Conservation (phyloP, 208 protist species). For the Angomonas ambiguus region DNA sequence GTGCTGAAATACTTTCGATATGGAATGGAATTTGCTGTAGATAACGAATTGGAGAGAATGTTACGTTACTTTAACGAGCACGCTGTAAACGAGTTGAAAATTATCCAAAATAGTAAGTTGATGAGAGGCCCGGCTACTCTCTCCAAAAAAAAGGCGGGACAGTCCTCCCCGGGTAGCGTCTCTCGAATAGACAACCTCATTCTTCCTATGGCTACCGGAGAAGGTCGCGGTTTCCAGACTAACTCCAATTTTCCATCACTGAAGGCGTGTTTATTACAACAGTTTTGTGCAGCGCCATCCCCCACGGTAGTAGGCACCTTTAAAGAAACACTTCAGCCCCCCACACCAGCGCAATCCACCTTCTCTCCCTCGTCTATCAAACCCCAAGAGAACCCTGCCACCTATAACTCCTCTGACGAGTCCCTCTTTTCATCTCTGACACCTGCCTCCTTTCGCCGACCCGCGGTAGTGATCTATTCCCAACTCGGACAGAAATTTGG, state of each 20-base stretch:
- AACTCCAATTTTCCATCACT: neutral
- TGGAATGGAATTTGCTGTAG: constrained; percentile 80
- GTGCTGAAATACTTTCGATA: constrained; percentile 86
- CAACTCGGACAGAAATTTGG: constrained; percentile 83
- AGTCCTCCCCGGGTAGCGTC: neutral
- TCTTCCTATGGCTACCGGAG: neutral
- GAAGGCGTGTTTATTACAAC: neutral
- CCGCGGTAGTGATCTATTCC: constrained; percentile 76
- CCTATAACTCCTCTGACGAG: constrained; percentile 39
- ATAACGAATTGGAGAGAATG: constrained; percentile 87
- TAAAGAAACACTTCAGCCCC: constrained; percentile 13
- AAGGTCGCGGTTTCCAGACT: neutral
- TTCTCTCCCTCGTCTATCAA: neutral
- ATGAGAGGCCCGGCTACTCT: constrained; percentile 77
- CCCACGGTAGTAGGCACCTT: neutral
- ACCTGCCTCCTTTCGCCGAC: constrained; percentile 50
- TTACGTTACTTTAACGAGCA: constrained; percentile 89
- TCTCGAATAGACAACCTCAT: neutral
- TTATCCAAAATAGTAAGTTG: constrained; percentile 84
- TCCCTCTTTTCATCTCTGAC: constrained; percentile 50
- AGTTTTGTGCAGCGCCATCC: neutral
- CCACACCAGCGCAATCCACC: constrained; percentile 19
- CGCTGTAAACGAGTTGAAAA: constrained; percentile 83
- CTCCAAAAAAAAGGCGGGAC: constrained; percentile 29
- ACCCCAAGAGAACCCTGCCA: neutral